Base-by-base conservation (phyloP, 441 rosid species). In the Theobroma grandiflorum region DNA sequence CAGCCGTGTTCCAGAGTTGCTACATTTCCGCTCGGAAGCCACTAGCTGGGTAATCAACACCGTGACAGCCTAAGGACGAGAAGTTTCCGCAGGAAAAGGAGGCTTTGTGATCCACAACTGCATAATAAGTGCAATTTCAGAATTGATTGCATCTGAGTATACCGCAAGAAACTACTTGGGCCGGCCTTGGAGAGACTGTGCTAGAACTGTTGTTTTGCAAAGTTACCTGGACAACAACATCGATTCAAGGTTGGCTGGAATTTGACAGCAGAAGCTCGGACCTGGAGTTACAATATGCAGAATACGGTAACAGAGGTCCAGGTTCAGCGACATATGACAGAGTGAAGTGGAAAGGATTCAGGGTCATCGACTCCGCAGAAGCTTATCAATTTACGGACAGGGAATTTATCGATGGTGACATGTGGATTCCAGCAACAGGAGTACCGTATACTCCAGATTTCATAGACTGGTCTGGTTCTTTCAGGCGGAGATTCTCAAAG, bases 91-190 rank as follows among this genome's bases (percentile, higher is more conserved):
- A 0, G 66, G 61, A 50, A n/a, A 37, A 20, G 75, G 38, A 2
- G 82, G 82, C 20, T 65, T 82, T 10, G 74, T 78, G n/a, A 78
- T 82, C 79, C 81, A 74, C 8, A 67, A 57, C 67, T 78, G 76
- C 79, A 73, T 31, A 6, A 47, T 78, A 20, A 6, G 53, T 10
- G 76, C 64, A 53, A n/a, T 50, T 4, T 40, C 47, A 18, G 66
- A 58, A 6, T 18, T 52, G 35, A 16, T 11, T 7, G 38, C 66
- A n/a, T 45, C 63, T 0, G 47, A 26, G 26, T 57, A 18, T 55
- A 38, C 57, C 8, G 67, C 65, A 18, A 16, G 33, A 16, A 74
- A 79, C 1, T 78, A 53, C 40, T 57, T 78, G 8, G 84, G 79
- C 4, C 58, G 81, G 76, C 84, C 79, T 1, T 82, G 84, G 79